Conservation (phyloP, 495 filamentous ascomycete genomes). For the Letharia columbiana region DNA sequence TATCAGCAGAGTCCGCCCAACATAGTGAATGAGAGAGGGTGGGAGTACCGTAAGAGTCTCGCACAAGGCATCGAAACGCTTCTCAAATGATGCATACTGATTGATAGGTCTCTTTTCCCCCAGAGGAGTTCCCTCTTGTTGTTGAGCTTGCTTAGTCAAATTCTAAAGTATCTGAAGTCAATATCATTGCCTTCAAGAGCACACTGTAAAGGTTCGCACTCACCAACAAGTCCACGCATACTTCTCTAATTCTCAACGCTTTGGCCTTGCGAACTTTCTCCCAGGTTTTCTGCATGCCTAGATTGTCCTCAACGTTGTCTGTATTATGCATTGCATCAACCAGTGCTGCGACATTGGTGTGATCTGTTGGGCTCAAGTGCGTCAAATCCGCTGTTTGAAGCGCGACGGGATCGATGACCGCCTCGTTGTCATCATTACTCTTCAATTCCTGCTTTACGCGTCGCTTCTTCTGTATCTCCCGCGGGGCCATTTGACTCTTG, state of each 20-base stretch:
- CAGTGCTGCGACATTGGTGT: neutral
- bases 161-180: neutral
- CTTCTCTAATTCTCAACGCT: slow-evolving; percentile 17
- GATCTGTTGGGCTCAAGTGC: neutral
- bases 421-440: slow-evolving; percentile 1
- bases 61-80: neutral
- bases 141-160: neutral
- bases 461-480: neutral
- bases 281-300: slow-evolving; percentile 31
- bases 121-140: neutral
- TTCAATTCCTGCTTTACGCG: neutral
- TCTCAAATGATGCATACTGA: neutral
- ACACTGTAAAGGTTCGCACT: neutral
- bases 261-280: slow-evolving; percentile 16
- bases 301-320: slow-evolving; percentile 29
- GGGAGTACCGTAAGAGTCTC: slow-evolving; percentile 4
- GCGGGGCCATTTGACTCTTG: neutral
- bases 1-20: neutral
- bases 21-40: neutral
- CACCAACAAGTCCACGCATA: slow-evolving; percentile 29
- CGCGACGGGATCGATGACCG: neutral
- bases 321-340: slow-evolving; percentile 22
- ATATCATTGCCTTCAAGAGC: neutral
- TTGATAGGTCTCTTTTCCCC: slow-evolving; percentile 3
- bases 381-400: neutral